Evolutionary conservation across 2,329 filamentous ascomycete species (phyloP).

Genomic region (Trichophyton simii): DNA sequence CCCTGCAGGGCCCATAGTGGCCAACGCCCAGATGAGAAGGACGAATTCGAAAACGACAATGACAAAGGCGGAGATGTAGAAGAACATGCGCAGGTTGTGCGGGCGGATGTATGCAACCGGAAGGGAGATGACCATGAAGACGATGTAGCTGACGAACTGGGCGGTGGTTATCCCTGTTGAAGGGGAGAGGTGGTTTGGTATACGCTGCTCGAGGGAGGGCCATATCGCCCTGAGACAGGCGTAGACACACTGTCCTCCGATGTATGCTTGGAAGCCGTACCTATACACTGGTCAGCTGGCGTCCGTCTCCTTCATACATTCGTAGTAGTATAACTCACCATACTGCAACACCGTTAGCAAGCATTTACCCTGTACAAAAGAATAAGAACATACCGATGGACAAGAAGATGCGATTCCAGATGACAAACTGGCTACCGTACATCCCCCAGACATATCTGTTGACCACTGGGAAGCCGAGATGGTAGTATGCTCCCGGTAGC

Average conservation of each 20-base stretch:
- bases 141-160: constrained; percentile 25
- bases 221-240: constrained; percentile 14
- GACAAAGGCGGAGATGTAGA: constrained; percentile 8
- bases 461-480: constrained; percentile 35
- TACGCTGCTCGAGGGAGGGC: constrained; percentile 22
- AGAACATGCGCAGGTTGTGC: constrained; percentile 16
- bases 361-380: background rate
- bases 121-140: constrained; percentile 27
- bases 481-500: constrained; percentile 30
- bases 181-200: constrained; percentile 25
- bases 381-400: constrained; percentile 18
- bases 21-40: constrained; percentile 11
- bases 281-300: constrained; percentile 21
- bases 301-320: background rate
- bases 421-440: constrained; percentile 29
- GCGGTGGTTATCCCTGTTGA: constrained; percentile 24
- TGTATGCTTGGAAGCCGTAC: constrained; percentile 29
- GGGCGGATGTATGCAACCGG: constrained; percentile 35
- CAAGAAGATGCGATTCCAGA: constrained; percentile 32
- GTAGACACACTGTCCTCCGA: constrained; percentile 26
- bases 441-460: constrained; percentile 34
- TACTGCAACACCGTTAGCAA: background rate
- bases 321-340: background rate
- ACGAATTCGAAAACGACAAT: constrained; percentile 9
- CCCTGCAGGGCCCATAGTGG: constrained; percentile 8